Percentiles rank a stretch among this genome's conserved stretches.
phyloP scores from a whole-genome alignment of 2,329 filamentous ascomycete genomes.

The Colletotrichum endophyticum region DNA sequence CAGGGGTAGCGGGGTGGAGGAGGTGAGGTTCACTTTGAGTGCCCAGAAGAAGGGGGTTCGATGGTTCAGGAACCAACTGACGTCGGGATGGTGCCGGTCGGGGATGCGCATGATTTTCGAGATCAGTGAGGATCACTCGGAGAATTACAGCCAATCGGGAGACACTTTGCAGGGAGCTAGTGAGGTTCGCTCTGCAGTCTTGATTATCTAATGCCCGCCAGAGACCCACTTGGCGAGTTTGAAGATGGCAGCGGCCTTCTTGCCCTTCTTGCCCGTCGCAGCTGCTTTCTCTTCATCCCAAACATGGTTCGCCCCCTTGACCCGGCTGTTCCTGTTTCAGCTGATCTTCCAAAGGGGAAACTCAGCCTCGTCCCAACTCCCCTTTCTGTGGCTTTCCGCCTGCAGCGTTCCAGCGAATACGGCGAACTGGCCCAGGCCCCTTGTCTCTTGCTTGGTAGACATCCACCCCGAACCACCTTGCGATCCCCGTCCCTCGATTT shows the following conservation, averaged over 20 bases:
- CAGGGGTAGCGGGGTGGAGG: slow-evolving; percentile 13
- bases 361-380: slow-evolving; percentile 3
- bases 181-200: background rate
- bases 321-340: slow-evolving; percentile 20
- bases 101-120: slow-evolving; percentile 13
- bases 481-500: background rate
- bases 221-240: slow-evolving; percentile 14
- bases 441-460: background rate
- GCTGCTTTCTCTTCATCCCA: background rate
- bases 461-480: background rate
- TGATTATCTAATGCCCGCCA: slow-evolving; percentile 7
- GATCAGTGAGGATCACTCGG: slow-evolving; percentile 16
- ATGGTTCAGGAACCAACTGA: background rate
- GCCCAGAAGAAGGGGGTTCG: slow-evolving; percentile 14
- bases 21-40: slow-evolving; percentile 21
- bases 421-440: background rate
- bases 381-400: background rate
- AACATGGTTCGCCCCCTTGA: background rate
- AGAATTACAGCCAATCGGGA: slow-evolving; percentile 10
- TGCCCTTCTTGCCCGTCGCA: background rate
- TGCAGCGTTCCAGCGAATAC: background rate
- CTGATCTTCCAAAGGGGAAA: slow-evolving; percentile 8
- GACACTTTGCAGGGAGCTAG: background rate
- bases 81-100: slow-evolving; percentile 6
- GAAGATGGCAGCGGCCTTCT: background rate